These are phyloP conservation scores for Termitomyces heimii DNA, from an alignment of 768 basidiomycete species.

Conservation along the genomic window DNA sequence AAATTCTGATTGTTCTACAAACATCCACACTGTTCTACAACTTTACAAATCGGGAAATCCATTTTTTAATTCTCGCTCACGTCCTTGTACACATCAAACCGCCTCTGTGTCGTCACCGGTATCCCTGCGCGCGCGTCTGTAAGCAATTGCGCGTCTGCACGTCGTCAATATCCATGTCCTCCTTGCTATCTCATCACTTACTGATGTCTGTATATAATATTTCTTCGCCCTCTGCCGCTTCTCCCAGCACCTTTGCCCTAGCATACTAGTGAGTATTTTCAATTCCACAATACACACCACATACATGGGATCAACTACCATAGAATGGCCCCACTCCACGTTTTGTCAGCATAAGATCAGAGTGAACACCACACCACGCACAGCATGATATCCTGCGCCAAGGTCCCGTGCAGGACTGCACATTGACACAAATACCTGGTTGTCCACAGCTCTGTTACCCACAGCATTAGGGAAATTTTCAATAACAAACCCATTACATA, in stretches of 20 bases:
- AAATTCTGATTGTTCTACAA: constrained; percentile 38
- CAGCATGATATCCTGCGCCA: constrained; percentile 82
- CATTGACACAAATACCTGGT: constrained; percentile 95
- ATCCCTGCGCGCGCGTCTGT: constrained; percentile 71
- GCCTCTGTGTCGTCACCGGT: constrained; percentile 86
- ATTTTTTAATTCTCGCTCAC: constrained; percentile 33
- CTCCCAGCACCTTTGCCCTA: constrained; percentile 70
- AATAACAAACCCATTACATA: constrained; percentile 25
- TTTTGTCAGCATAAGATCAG: background rate
- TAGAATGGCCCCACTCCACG: constrained; percentile 80
- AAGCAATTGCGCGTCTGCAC: constrained; percentile 45
- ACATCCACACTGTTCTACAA: constrained; percentile 35
- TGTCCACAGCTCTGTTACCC: constrained; percentile 79
- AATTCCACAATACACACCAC: constrained; percentile 18
- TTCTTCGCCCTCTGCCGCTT: constrained; percentile 71
- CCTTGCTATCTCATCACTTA: constrained; percentile 28
- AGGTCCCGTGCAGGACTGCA: constrained; percentile 90
- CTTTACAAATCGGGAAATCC: constrained; percentile 31
- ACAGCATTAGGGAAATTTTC: background rate
- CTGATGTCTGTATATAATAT: constrained; percentile 82
- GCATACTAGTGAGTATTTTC: constrained; percentile 3
- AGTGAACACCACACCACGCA: constrained; percentile 28
- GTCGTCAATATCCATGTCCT: background rate
- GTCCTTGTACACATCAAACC: constrained; percentile 90
- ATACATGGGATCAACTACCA: constrained; percentile 87